These are phyloP conservation scores for Silybum marianum DNA, from an alignment of 129 eudicot genomes.

Conservation along the genomic window DNA sequence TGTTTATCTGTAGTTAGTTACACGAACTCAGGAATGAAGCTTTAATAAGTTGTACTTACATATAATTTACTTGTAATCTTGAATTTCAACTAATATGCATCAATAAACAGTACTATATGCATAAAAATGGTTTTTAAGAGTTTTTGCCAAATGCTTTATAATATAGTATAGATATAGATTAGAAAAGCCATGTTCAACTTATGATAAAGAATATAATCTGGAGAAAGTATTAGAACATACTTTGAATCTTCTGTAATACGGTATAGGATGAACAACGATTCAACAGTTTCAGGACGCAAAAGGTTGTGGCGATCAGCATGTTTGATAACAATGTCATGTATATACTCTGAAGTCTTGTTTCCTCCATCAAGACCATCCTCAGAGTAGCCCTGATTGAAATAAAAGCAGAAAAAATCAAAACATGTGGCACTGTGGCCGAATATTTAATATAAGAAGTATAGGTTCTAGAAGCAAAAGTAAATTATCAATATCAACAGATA, in stretches of 20 bases:
- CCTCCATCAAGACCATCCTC: constrained; percentile 87
- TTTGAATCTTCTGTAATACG: constrained; percentile 93
- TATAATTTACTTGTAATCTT: no score
- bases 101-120: no score
- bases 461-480: background rate
- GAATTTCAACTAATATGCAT: no score
- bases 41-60: no score
- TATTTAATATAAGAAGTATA: background rate
- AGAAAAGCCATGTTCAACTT: background rate
- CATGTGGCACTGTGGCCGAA: background rate
- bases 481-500: background rate
- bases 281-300: constrained; percentile 95
- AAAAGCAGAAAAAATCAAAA: constrained; percentile 19
- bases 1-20: no score
- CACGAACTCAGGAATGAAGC: no score
- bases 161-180: no score
- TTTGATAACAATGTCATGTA: constrained; percentile 78
- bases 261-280: constrained; percentile 77
- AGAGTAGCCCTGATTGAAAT: constrained; percentile 52
- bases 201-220: constrained; percentile 19
- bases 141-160: no score
- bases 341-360: constrained; percentile 72
- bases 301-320: constrained; percentile 95
- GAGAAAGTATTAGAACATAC: constrained; percentile 40
- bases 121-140: no score